Evolutionary conservation across 108 stramenopile species (phyloP).

Genomic region (Skeletonema potamos): DNA sequence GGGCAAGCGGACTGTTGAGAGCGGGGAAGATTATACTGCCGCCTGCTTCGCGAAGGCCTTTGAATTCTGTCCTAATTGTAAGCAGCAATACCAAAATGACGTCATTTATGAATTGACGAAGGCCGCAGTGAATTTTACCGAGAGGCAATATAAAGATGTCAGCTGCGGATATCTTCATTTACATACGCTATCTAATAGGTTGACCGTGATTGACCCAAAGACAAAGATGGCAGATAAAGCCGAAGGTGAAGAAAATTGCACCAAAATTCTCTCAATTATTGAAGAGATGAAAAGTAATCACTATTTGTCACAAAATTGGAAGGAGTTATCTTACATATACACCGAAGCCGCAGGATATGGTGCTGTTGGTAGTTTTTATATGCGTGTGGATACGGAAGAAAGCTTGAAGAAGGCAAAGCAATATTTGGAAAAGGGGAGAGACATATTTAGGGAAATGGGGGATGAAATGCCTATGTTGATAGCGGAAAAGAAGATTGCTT

Average conservation of each 20-base stretch:
- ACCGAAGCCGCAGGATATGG: not conserved
- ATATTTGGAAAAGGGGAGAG: constrained; percentile 5
- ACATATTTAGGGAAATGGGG: not conserved
- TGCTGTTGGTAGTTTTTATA: not conserved
- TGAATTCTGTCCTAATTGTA: not conserved
- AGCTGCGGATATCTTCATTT: not conserved
- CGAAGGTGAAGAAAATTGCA: not conserved
- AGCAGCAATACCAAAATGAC: constrained; percentile 2
- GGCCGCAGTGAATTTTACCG: not conserved
- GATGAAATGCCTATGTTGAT: not conserved
- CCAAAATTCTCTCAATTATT: not conserved
- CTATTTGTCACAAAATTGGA: not conserved
- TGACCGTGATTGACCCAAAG: not conserved
- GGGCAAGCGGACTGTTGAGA: not conserved
- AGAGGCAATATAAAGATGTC: not conserved
- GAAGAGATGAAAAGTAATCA: not conserved
- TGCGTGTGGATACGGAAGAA: not conserved
- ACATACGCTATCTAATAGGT: not conserved
- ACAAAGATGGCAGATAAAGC: not conserved
- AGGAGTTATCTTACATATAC: not conserved
- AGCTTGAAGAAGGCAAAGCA: not conserved
- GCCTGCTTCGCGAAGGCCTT: not conserved
- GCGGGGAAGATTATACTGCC: not conserved
- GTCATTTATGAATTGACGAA: not conserved
- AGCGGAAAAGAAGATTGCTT: not conserved